Base-by-base conservation (phyloP, 192 early-diverging fungal genomes). In the Ambispora gerdemannii region DNA sequence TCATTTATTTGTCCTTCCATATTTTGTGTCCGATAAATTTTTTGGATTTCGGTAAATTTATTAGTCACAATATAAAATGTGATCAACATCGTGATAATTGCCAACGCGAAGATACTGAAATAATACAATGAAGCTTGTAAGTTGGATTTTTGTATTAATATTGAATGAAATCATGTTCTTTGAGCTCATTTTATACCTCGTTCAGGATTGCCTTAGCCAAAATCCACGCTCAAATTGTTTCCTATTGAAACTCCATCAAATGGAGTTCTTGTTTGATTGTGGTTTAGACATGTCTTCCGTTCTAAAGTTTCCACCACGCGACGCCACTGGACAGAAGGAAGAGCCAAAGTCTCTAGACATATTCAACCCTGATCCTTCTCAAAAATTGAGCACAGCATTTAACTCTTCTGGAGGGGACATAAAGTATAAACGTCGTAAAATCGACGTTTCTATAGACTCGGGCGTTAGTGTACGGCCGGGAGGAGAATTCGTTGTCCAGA, bases 181-280 rank as follows among this genome's bases (percentile, higher is more conserved):
- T 28, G 38, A 3, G 24, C 28, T 19, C 20, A 25, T 25, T 33
- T 7, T 53, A n/a, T n/a, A n/a, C n/a, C n/a, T n/a, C n/a, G n/a
- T n/a, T n/a, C n/a, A 68, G 66, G 50, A 25, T 33, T 35, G 24
- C 19, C 34, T 70, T 27, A 70, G 52, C 34, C 30, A 28, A 22
- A 58, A 70, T 58, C 53, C 38, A 11, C 47, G 32, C 52, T 69
- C 71, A 50, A 80, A 80, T 36, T 80, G 78, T 38, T 55, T 80
- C 56, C 58, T 76, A 28, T 35, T 80, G 35, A 80, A 80, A 53
- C 63, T 80, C 8, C 68, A 70, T 19, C 79, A 80, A 32, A 77
- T 80, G 76, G 62, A 77, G 22, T 72, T 80, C 63, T 52, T 80
- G 31, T 68, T 80, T 15, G 79, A 80, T 72, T 80, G 76, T 63